phyloP scores from a whole-genome alignment of 768 basidiomycete species.

The Leccinum truebloodii region DNA sequence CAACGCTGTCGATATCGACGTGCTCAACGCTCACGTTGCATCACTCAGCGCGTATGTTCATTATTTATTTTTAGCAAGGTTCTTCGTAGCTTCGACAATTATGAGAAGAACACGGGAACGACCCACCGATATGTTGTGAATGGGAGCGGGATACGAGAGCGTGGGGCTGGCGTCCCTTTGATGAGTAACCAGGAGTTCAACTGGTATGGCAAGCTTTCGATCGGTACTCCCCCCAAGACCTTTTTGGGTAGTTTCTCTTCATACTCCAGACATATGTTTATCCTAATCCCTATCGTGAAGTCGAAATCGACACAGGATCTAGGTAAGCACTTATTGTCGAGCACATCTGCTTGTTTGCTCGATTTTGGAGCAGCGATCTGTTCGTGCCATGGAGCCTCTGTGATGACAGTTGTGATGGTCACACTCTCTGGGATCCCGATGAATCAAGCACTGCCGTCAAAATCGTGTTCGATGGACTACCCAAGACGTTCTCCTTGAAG shows the following conservation, averaged over 20 bases:
- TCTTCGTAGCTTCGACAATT: not conserved
- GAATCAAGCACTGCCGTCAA: not conserved
- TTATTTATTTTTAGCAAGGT: too few species aligned
- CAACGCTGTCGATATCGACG: not conserved
- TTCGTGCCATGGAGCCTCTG: not conserved
- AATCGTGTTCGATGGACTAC: not conserved
- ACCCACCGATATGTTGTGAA: not conserved
- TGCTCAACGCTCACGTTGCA: not conserved
- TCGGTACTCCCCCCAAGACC: not conserved
- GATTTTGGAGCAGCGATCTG: not conserved
- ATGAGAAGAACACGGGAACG: not conserved
- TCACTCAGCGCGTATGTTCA: not conserved
- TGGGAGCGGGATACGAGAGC: not conserved
- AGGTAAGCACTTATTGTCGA: not conserved
- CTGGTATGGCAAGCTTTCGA: not conserved
- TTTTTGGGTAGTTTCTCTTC: not conserved
- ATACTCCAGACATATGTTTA: not conserved
- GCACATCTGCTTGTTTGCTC: not conserved
- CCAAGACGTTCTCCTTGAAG: not conserved
- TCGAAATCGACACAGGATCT: not conserved
- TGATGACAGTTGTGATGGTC: not conserved
- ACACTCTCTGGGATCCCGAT: not conserved
- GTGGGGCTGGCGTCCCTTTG: not conserved
- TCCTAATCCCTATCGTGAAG: not conserved
- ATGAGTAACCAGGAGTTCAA: not conserved